Percentiles rank a stretch among this genome's conserved stretches.
These are phyloP conservation scores for Ogataea siamensis DNA, from an alignment of 805 yeast genomes.

Conservation along the genomic window DNA sequence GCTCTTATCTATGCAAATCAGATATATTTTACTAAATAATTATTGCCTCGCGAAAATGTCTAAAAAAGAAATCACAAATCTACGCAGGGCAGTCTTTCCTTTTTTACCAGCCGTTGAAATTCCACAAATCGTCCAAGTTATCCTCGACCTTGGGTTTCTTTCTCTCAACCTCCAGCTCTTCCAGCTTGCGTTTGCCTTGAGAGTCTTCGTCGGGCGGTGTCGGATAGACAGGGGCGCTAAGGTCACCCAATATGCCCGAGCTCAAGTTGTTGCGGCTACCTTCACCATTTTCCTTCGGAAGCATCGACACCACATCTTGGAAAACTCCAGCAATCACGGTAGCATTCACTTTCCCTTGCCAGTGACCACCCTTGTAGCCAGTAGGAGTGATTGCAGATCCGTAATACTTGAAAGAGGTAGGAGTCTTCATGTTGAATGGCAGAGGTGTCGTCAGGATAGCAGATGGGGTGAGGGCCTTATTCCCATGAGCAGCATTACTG, in stretches of 20 bases:
- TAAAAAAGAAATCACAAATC: slow-evolving; percentile 6
- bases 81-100: slow-evolving; percentile 2
- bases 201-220: slow-evolving; percentile 37
- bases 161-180: slow-evolving; percentile 11
- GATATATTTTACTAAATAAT: slow-evolving; percentile 1
- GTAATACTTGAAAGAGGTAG: slow-evolving; percentile 40
- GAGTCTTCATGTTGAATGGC: slow-evolving; percentile 36
- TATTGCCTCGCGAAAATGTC: slow-evolving; percentile 8
- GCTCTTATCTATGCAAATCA: slow-evolving; percentile 8
- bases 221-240: slow-evolving; percentile 29
- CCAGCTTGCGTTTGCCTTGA: slow-evolving; percentile 11
- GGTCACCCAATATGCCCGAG: slow-evolving; percentile 11
- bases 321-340: slow-evolving; percentile 45
- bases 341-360: slow-evolving; percentile 43
- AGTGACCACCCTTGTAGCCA: slow-evolving; percentile 13
- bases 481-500: slow-evolving; percentile 10
- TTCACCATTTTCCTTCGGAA: slow-evolving; percentile 23
- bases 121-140: slow-evolving; percentile 19
- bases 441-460: slow-evolving; percentile 40
- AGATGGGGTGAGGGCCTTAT: slow-evolving; percentile 35
- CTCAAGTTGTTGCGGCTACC: slow-evolving; percentile 6
- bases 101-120: slow-evolving; percentile 33
- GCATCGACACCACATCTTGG: slow-evolving; percentile 38
- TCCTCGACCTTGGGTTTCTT: slow-evolving; percentile 21
- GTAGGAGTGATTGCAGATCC: slow-evolving; percentile 21